Evolutionary conservation across 169 alveolate species (phyloP), one percentile per base, ranked within the genome.

Genomic region (Plasmodium yoelii): DNA sequence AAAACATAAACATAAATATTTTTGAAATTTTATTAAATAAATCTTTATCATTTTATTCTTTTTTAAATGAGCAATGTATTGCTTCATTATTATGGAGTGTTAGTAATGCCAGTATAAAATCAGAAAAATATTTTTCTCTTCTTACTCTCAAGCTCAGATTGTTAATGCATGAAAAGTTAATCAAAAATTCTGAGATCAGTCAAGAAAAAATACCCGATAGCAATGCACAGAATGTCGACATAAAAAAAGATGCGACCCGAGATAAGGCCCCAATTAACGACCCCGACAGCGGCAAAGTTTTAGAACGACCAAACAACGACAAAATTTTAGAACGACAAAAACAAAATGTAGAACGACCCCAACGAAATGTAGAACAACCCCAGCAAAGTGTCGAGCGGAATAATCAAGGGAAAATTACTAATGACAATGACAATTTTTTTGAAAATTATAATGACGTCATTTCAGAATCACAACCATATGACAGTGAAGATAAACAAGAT

Each of bases 81-180:
- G 91, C 87, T 2, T 69, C 91, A 1, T n/a, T 86, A 44, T 56
- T 86, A 28, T 86, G 91, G 91, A 86, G 91, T 70, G 34, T 70
- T 9, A 86, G 91, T 12, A 60, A 86, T 86, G 91, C 91, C 44
- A 60, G 59, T 10, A 70, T 86, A 13, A 86, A 86, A 49, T 53
- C 91, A n/a, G 91, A 86, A 64, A 68, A 70, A 42, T 86, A 86
- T 57, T 86, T 86, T 70, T 26, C 86, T n/a, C 26, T 84, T 53
- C 26, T 84, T 2, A 65, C 70, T 12, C 60, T 68, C 34, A 67
- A 55, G 18, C 24, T 84, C 9, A 51, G 91, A 26, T 28, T 68
- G 39, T 59, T 84, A 13, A 84, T 84, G 91, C 69, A 69, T 5
- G 51, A 46, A 39, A 82, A 67, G 56, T 57, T 63, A 4, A 34